phyloP scores from a whole-genome alignment of 345 rosid genomes.

The Hevea brasiliensis region DNA sequence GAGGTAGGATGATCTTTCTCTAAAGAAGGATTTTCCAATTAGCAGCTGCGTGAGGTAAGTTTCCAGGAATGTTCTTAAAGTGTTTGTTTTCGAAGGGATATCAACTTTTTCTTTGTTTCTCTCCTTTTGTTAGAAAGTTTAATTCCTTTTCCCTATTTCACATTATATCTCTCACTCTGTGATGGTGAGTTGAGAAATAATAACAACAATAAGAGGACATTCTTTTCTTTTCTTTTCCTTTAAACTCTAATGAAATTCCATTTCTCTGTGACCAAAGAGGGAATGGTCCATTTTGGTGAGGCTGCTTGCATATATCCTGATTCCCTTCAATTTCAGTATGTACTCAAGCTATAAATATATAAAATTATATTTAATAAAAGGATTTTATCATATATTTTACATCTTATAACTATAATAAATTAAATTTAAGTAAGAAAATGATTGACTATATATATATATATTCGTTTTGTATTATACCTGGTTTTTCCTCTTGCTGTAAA shows the following conservation, averaged over 20 bases:
- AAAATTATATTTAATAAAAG: too few species aligned
- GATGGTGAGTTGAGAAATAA: slow-evolving; percentile 14
- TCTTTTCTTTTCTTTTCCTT: background rate
- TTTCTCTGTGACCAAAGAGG: background rate
- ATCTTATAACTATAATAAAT: too few species aligned
- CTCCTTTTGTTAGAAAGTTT: slow-evolving; percentile 13
- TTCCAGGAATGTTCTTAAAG: slow-evolving; percentile 14
- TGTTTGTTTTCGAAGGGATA: background rate
- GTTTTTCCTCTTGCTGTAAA: background rate
- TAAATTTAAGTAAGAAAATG: too few species aligned
- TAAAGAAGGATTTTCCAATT: too few species aligned
- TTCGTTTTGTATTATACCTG: too few species aligned
- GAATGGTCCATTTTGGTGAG: slow-evolving; percentile 17
- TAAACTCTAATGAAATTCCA: slow-evolving; percentile 11
- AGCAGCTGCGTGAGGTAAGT: background rate
- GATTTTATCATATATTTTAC: too few species aligned
- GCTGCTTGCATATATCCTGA: slow-evolving; percentile 21
- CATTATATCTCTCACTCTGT: background rate
- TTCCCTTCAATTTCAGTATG: background rate
- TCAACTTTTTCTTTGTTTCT: background rate
- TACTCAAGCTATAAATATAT: too few species aligned
- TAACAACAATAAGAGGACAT: background rate
- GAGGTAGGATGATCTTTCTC: too few species aligned
- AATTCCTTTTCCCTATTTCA: background rate
- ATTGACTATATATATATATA: too few species aligned